These are phyloP conservation scores for Leersia perrieri DNA, from an alignment of 176 grass and related monocot species.

Conservation along the genomic window DNA sequence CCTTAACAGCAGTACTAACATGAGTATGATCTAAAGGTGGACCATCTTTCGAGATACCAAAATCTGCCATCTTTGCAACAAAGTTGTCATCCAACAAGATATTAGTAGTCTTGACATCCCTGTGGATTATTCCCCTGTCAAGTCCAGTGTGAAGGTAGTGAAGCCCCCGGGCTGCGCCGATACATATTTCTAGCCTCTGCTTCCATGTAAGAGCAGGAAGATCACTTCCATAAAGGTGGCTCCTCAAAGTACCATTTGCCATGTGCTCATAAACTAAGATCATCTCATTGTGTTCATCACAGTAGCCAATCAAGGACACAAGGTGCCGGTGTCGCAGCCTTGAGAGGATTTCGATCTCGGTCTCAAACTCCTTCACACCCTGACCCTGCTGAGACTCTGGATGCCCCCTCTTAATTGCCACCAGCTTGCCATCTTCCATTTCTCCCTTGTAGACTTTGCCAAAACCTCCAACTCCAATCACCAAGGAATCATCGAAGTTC, in stretches of 20 bases:
- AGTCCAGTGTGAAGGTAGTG: constrained; percentile 95
- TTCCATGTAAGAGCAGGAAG: constrained; percentile 72
- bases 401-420: constrained; percentile 82
- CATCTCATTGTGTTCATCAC: constrained; percentile 89
- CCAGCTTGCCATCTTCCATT: constrained; percentile 49
- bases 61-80: constrained; percentile 89
- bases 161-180: constrained; percentile 79
- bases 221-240: constrained; percentile 75
- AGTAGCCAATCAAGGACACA: constrained; percentile 85
- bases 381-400: constrained; percentile 79
- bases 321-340: constrained; percentile 91
- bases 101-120: constrained; percentile 97
- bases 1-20: constrained; percentile 95
- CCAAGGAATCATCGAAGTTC: constrained; percentile 83
- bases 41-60: constrained; percentile 85
- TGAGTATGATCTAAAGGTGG: constrained; percentile 92
- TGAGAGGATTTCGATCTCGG: constrained; percentile 93
- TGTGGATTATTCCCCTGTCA: constrained; percentile 82
- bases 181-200: constrained; percentile 80
- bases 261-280: constrained; percentile 96
- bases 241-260: constrained; percentile 87
- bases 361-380: constrained; percentile 87
- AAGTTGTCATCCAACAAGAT: constrained; percentile 77
- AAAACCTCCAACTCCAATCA: constrained; percentile 89
- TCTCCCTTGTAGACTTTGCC: constrained; percentile 87